Conservation (phyloP, 345 rosid species). For the Theobroma cacao region DNA sequence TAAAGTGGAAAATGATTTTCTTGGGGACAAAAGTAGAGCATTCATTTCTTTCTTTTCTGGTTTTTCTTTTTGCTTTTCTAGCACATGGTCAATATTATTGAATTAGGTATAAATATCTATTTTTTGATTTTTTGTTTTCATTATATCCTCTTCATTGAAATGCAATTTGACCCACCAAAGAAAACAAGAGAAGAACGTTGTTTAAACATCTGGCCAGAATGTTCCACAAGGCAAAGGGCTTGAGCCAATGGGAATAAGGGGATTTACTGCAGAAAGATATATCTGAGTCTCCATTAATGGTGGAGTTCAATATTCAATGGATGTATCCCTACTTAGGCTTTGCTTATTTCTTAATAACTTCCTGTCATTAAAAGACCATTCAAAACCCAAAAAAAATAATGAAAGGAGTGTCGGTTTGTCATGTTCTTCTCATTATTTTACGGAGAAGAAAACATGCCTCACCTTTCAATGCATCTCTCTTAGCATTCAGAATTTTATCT, state of each 20-base stretch:
- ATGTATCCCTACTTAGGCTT: background rate
- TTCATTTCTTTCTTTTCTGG: background rate
- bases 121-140: background rate
- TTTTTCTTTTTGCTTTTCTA: background rate
- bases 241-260: background rate
- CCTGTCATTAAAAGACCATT: background rate
- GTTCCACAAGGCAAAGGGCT: background rate
- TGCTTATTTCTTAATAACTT: background rate
- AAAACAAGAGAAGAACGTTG: background rate
- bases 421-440: background rate
- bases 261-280: background rate
- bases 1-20: background rate
- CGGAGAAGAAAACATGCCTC: background rate
- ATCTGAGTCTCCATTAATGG: background rate
- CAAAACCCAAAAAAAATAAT: background rate
- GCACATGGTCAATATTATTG: constrained; percentile 3
- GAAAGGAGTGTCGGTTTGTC: constrained; percentile 10
- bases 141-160: background rate
- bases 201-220: background rate
- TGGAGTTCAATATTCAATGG: background rate
- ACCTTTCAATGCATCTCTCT: background rate
- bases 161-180: background rate
- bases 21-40: background rate
- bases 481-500: background rate
- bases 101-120: background rate